A percentile compares a stretch with the other conserved stretches of the same genome.
Evolutionary conservation across 1,284 basidiomycete species (phyloP).

Genomic region (Moesziomyces sp.): DNA sequence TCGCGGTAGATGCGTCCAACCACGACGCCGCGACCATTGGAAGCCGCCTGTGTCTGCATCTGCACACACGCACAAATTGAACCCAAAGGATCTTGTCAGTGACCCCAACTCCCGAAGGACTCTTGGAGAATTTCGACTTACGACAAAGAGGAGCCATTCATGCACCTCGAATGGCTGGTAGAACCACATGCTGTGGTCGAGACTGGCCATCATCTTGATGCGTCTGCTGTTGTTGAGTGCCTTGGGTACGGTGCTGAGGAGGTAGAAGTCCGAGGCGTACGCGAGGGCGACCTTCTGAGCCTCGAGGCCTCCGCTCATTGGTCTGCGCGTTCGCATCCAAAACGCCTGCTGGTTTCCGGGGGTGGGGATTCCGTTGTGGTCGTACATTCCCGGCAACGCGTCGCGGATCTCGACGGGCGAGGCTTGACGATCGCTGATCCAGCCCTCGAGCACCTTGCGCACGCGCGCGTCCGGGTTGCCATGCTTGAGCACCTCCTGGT

Average conservation of each 20-base stretch:
- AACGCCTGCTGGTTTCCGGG: constrained; percentile 62
- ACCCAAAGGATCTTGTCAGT: background rate
- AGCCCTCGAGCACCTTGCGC: constrained; percentile 42
- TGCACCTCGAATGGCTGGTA: constrained; percentile 60
- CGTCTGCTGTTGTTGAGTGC: constrained; percentile 46
- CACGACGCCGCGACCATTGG: constrained; percentile 61
- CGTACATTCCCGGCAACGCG: constrained; percentile 63
- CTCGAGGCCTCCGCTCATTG: constrained; percentile 47
- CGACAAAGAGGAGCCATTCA: constrained; percentile 63
- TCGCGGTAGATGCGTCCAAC: constrained; percentile 59
- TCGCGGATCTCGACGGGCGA: constrained; percentile 63
- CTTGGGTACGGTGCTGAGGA: constrained; percentile 60
- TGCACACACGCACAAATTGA: background rate
- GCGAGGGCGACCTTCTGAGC: constrained; percentile 63
- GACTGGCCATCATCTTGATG: constrained; percentile 64
- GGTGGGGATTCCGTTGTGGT: constrained; percentile 51
- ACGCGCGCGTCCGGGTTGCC: constrained; percentile 25
- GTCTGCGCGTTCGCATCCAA: constrained; percentile 59
- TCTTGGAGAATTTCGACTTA: constrained; percentile 1
- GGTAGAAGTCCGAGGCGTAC: constrained; percentile 60
- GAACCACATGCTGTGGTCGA: constrained; percentile 67
- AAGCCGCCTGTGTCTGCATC: constrained; percentile 64
- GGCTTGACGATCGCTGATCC: constrained; percentile 51
- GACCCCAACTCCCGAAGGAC: too few species aligned
- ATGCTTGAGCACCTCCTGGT: constrained; percentile 40